Conservation (phyloP, 129 eudicot genomes). For the Smallanthus sonchifolius region DNA sequence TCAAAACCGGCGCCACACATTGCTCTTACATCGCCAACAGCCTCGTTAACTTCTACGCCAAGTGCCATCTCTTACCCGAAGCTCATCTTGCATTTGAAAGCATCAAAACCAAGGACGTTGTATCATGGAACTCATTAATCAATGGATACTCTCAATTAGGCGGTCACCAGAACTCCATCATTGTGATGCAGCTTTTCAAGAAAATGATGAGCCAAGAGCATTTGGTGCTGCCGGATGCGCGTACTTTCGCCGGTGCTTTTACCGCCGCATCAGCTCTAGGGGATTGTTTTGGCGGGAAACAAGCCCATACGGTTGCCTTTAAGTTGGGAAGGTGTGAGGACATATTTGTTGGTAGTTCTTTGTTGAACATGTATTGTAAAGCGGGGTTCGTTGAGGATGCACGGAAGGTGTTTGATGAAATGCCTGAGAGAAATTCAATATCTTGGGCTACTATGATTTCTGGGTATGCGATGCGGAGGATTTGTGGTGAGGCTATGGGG, state of each 20-base stretch:
- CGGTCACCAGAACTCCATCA: constrained; percentile 26
- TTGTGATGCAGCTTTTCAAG: constrained; percentile 46
- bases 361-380: constrained; percentile 78
- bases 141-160: constrained; percentile 56
- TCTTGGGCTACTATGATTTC: constrained; percentile 87
- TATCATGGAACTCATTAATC: constrained; percentile 82
- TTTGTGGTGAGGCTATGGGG: constrained; percentile 45
- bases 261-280: constrained; percentile 43
- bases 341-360: constrained; percentile 67
- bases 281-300: constrained; percentile 43
- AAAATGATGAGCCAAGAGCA: constrained; percentile 32
- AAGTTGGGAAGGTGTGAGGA: constrained; percentile 41
- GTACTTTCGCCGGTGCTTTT: constrained; percentile 61
- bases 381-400: constrained; percentile 48
- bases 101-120: constrained; percentile 50
- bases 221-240: constrained; percentile 48
- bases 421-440: constrained; percentile 73
- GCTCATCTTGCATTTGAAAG: constrained; percentile 57
- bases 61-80: constrained; percentile 53
- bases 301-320: constrained; percentile 48
- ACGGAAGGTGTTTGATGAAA: constrained; percentile 79
- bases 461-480: constrained; percentile 67
- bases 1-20: constrained; percentile 53
- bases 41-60: constrained; percentile 76
- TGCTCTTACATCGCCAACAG: constrained; percentile 49